Evolutionary conservation across 2,329 filamentous ascomycete genomes (phyloP).

Genomic region (Xylaria sp.): DNA sequence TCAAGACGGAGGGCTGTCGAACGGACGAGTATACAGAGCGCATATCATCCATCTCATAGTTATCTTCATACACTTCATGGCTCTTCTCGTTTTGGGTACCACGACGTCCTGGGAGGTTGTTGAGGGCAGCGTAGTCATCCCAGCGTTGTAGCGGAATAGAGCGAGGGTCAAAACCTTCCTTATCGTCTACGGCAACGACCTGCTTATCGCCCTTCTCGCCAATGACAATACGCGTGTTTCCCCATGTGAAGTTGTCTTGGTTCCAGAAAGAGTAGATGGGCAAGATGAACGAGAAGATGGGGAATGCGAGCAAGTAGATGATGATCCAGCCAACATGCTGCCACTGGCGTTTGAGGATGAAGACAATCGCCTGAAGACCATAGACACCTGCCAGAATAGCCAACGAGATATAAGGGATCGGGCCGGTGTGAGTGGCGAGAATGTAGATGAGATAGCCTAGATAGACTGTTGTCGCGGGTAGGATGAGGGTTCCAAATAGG

Average conservation of each 20-base stretch:
- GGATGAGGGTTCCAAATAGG: conserved; percentile 89
- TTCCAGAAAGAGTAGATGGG: conserved; percentile 99
- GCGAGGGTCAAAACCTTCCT: conserved; percentile 85
- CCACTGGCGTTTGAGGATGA: conserved; percentile 97
- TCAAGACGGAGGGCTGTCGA: conserved; percentile 86
- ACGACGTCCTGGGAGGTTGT: conserved; percentile 91
- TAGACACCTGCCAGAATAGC: conserved; percentile 92
- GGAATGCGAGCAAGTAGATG: conserved; percentile 95
- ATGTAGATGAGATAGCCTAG: conserved; percentile 88
- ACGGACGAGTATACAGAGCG: conserved; percentile 95
- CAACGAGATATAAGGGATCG: conserved; percentile 87
- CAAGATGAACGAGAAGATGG: conserved; percentile 90
- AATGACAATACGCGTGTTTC: conserved; percentile 96
- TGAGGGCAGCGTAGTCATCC: conserved; percentile 92
- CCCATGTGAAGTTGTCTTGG: conserved; percentile 98
- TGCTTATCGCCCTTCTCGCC: conserved; percentile 93
- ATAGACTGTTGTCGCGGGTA: conserved; percentile 89
- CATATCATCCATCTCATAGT: conserved; percentile 98
- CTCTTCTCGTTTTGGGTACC: conserved; percentile 75
- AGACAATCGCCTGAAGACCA: conserved; percentile 94
- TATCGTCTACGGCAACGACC: conserved; percentile 85
- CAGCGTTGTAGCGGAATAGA: conserved; percentile 94
- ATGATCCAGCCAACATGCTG: conserved; percentile 99
- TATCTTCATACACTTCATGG: conserved; percentile 75
- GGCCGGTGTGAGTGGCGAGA: conserved; percentile 74